These are phyloP conservation scores for Venturia aucupariae DNA, from an alignment of 2,329 filamentous ascomycete genomes.

Conservation along the genomic window DNA sequence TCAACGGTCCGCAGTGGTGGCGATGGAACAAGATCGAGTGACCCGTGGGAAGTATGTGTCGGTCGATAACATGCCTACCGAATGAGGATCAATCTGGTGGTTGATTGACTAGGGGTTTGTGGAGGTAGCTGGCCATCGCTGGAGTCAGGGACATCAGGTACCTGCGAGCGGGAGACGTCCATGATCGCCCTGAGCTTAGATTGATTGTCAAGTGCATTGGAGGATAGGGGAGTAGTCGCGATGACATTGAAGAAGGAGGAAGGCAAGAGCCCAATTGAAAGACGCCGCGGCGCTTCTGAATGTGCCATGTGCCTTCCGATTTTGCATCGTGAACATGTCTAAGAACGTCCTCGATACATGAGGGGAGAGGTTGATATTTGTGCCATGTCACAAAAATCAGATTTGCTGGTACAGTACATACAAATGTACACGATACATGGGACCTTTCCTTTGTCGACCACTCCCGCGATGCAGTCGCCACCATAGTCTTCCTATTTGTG, in stretches of 20 bases:
- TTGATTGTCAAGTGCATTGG: background rate
- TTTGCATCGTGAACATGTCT: background rate
- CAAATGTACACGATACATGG: background rate
- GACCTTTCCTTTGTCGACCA: background rate
- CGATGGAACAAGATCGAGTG: slow-evolving; percentile 6
- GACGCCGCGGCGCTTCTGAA: background rate
- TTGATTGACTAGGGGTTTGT: slow-evolving; percentile 4
- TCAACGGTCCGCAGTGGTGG: background rate
- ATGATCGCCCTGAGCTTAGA: background rate
- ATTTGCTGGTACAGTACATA: too few relatives aligned
- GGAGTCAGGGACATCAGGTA: background rate
- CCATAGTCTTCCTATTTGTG: background rate
- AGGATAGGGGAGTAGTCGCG: background rate
- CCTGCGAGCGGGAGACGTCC: too few relatives aligned
- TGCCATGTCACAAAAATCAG: too few relatives aligned
- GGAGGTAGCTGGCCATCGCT: slow-evolving; percentile 1
- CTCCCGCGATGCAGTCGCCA: background rate
- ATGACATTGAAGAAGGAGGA: background rate
- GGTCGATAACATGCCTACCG: slow-evolving; percentile 15
- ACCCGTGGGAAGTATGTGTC: slow-evolving; percentile 12
- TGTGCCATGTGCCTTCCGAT: background rate
- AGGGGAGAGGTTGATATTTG: background rate
- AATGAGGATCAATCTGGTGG: slow-evolving; percentile 7
- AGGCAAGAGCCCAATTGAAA: background rate
- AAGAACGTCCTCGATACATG: too few relatives aligned